phyloP scores from a whole-genome alignment of 139 green algal species.

The Penium margaritaceum region DNA sequence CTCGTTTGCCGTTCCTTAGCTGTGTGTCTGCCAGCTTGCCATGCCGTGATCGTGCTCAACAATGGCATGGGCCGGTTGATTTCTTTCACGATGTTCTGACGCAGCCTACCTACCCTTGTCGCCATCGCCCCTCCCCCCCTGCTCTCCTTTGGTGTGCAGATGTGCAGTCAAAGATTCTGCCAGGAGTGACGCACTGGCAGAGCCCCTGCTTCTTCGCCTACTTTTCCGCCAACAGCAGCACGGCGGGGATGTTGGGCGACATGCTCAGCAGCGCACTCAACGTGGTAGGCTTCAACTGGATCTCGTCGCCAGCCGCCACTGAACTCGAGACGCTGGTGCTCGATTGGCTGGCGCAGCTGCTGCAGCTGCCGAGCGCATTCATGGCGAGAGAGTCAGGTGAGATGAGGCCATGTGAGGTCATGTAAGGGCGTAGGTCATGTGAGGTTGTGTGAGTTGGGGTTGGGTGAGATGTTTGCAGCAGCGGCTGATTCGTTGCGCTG shows the following conservation, averaged over 20 bases:
- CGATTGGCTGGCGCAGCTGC: conserved; percentile 73
- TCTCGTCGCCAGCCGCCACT: conserved; percentile 59
- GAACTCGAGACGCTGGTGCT: conserved; percentile 77
- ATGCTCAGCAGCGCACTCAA: conserved; percentile 60
- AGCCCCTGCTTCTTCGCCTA: conserved; percentile 72
- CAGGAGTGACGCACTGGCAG: conserved; percentile 77
- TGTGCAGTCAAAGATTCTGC: conserved; percentile 61
- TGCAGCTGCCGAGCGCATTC: conserved; percentile 63
- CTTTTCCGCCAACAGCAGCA: conserved; percentile 62
- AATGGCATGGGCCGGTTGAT: too few relatives aligned
- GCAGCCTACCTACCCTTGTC: too few relatives aligned
- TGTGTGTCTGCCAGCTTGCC: too few relatives aligned
- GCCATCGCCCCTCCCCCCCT: neutral
- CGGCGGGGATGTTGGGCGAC: conserved; percentile 65
- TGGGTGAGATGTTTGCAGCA: too few relatives aligned
- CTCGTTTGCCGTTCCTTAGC: too few relatives aligned
- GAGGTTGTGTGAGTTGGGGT: too few relatives aligned
- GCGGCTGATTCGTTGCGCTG: too few relatives aligned
- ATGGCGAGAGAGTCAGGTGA: too few relatives aligned
- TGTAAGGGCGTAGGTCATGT: too few relatives aligned
- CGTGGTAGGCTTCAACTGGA: conserved; percentile 69
- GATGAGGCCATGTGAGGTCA: too few relatives aligned
- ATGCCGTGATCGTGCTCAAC: too few relatives aligned
- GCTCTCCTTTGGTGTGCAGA: conserved; percentile 38
- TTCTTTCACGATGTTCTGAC: too few relatives aligned